Conservation (phyloP, 2,329 filamentous ascomycete genomes). For the Coniochaeta sp. region DNA sequence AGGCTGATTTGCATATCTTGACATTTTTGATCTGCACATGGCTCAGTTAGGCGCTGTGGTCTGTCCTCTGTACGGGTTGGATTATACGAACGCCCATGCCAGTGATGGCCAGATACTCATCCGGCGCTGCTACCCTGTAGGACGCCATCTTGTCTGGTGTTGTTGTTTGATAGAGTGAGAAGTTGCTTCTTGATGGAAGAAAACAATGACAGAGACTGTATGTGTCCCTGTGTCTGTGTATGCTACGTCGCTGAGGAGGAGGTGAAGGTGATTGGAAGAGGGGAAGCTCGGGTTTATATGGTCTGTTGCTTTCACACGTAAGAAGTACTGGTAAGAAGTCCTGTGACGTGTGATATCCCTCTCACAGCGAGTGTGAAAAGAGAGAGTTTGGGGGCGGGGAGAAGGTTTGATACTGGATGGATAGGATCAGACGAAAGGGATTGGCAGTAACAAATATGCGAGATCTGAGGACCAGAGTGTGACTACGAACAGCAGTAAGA, state of each 20-base stretch:
- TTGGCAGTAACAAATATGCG: too few species aligned
- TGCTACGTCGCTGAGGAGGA: neutral
- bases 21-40: slow-evolving; percentile 24
- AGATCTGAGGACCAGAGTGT: neutral
- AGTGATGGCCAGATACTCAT: slow-evolving; percentile 83
- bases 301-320: too few species aligned
- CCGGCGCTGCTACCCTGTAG: slow-evolving; percentile 64
- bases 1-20: slow-evolving; percentile 70
- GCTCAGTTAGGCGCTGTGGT: slow-evolving; percentile 17
- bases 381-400: neutral
- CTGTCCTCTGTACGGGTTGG: slow-evolving; percentile 22
- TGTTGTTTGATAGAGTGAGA: neutral
- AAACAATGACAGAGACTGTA: neutral
- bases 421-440: neutral
- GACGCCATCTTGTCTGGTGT: slow-evolving; percentile 34
- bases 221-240: neutral
- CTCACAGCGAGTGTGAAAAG: too few species aligned
- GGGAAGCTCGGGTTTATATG: too few species aligned
- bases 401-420: neutral
- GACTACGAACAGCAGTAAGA: neutral
- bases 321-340: too few species aligned
- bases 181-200: neutral
- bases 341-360: too few species aligned
- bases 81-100: slow-evolving; percentile 54
- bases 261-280: too few species aligned